Base-by-base conservation (phyloP, 140 eudicot genomes). In the Stevia rebaudiana region DNA sequence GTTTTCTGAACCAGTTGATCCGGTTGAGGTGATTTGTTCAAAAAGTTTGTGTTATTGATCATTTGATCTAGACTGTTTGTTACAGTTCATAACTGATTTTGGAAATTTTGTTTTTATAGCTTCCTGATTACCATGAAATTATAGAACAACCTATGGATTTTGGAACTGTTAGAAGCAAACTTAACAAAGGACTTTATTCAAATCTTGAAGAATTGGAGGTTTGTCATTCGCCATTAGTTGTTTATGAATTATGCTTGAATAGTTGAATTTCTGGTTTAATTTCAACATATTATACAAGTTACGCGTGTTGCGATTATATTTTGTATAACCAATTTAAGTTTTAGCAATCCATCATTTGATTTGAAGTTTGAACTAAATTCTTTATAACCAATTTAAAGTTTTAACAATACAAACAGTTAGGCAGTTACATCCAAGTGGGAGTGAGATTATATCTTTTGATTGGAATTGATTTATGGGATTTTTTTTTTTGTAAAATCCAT, bases 121-220 rank as follows among this genome's bases (percentile, higher is more conserved):
- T 92, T 6, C 98, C 98, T 35, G 98, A 92, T 80, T 92, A 92
- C 74, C 90, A 77, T 79, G 96, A 92, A 69, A 67, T 88, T 36
- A 79, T 92, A 1, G 80, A 88, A 72, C 77, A 85, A 8, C 98
- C 98, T 8, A 92, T 92, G 96, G 98, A 92, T 78, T 92, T 92
- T 69, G 87, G 87, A 63, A 92, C 98, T 4, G 61, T 92, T 48
- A 77, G 95, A 77, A 85, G 70, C 67, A 92, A 92, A 68, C 98
- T 92, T 57, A 80, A 79, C 25, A 61, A 69, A 15, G 94, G 96
- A 53, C 75, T 46, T 15, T 92, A 92, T 60, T 35, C 65, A 2
- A 74, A 56, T 64, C 74, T 92, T 78, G 96, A 88, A 56, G 92
- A 92, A 58, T 74, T 92, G 75, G 98, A 92, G 98, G 98, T 92